phyloP scores from a whole-genome alignment of 2,329 filamentous ascomycete species.

The Xylaria sp. region DNA sequence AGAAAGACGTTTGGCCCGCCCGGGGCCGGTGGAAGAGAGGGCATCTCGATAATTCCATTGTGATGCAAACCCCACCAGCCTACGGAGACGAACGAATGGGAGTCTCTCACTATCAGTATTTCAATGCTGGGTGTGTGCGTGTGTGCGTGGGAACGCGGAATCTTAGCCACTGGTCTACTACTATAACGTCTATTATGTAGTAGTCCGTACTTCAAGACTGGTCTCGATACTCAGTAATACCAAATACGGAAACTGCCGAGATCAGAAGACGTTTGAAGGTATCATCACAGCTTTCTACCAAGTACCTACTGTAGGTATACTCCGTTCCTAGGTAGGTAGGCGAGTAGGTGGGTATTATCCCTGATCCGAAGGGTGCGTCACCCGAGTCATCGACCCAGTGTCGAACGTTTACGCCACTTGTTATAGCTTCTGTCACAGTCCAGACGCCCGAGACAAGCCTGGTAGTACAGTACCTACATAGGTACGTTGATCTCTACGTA shows the following conservation, averaged over 20 bases:
- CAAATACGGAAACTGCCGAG: conserved; percentile 8
- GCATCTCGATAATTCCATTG: neutral
- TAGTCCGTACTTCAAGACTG: neutral
- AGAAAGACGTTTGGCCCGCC: too few species aligned
- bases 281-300: too few species aligned
- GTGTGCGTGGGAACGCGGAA: neutral
- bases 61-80: neutral
- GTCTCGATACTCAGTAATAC: neutral
- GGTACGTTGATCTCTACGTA: neutral
- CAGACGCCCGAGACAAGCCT: conserved; percentile 4
- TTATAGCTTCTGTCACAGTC: conserved; percentile 1
- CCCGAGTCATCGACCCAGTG: conserved; percentile 17
- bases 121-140: neutral
- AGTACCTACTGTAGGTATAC: too few species aligned
- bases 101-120: neutral
- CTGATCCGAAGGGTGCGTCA: neutral
- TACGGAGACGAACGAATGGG: neutral
- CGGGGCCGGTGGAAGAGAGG: neutral
- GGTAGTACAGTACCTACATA: neutral
- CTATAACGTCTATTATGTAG: too few species aligned
- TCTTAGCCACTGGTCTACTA: too few species aligned
- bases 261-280: neutral
- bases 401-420: conserved; percentile 11
- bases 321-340: too few species aligned
- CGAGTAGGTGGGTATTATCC: too few species aligned